Evolutionary conservation across 116 monocot genomes (phyloP), one percentile per base, ranked within the genome.

Genomic region (Trichopus zeylanicus): DNA sequence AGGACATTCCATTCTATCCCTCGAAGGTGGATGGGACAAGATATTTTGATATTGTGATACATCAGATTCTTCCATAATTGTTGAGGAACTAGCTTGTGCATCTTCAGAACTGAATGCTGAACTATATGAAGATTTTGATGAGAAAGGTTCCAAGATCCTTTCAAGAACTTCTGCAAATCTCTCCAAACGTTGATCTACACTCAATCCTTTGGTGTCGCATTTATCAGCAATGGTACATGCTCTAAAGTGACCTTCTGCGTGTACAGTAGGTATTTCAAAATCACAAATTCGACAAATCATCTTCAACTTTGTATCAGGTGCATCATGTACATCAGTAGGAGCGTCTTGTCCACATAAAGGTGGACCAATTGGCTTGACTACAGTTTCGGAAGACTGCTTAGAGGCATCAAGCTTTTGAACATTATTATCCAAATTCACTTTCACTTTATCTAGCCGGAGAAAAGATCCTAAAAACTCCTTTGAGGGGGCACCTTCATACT

Each of bases 241-340:
- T 55, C 71, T 77, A 59, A 84, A 82, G 67, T 98, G 97, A 20
- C 84, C 83, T 59, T 84, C 88, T 1, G 82, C 91, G 71, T 87
- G 65, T 42, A 71, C 15, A 30, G 77, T 91, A 39, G 97, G 87
- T 81, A 98, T 98, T 48, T 85, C 82, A 57, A 80, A 80, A 57
- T 98, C 97, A 80, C 97, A 98, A 62, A 98, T 84, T 18, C 97
- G 69, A 48, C 97, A 98, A 54, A 98, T 98, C 91, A 98, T 91
- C 54, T 64, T 77, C 12, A 47, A 65, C 42, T 66, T 81, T 25
- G 48, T 73, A 57, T 74, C 79, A 62, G 12, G 29, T 1, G 42
- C n/a, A 38, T 31, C 46, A 16, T 69, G 51, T 67, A 60, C 64
- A 23, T 16, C 62, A 29, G 20, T 51, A 29, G 62, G 22, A 53